These are phyloP conservation scores for Chrysoporthe austroafricana DNA, from an alignment of 2,329 filamentous ascomycete genomes.

Conservation along the genomic window DNA sequence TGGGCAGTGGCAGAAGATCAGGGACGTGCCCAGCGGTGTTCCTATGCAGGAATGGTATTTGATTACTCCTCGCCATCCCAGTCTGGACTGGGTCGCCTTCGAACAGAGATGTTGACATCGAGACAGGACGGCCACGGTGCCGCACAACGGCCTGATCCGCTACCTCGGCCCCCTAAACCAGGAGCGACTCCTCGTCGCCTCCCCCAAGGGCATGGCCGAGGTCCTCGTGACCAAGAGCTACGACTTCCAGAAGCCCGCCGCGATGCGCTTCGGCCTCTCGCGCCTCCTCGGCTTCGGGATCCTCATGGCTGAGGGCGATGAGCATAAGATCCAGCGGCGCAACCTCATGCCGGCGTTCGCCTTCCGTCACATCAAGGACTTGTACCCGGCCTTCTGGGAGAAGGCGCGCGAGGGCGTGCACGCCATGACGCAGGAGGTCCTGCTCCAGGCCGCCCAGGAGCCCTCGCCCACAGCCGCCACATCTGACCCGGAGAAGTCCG, in stretches of 20 bases:
- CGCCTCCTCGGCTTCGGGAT: constrained; percentile 72
- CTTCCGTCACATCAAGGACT: constrained; percentile 82
- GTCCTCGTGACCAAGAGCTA: constrained; percentile 71
- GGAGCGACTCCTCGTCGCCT: constrained; percentile 65
- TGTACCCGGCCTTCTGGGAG: constrained; percentile 83
- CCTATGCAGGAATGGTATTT: constrained; percentile 54
- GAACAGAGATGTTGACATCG: constrained; percentile 28
- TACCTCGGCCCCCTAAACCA: constrained; percentile 66
- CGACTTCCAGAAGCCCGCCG: constrained; percentile 67
- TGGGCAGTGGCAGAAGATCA: constrained; percentile 52
- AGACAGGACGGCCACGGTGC: constrained; percentile 61
- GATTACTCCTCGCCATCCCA: too few relatives aligned
- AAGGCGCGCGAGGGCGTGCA: constrained; percentile 72
- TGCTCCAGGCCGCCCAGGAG: constrained; percentile 44
- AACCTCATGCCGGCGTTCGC: constrained; percentile 81
- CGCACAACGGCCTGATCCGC: constrained; percentile 70
- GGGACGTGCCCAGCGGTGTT: constrained; percentile 44
- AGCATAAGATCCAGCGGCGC: constrained; percentile 82
- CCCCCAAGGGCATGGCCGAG: constrained; percentile 69
- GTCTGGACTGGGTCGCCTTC: neutral
- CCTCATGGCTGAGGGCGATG: constrained; percentile 85
- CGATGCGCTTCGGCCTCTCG: constrained; percentile 59
- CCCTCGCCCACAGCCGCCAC: constrained; percentile 34
- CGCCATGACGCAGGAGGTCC: constrained; percentile 59
- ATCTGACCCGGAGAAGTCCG: constrained; percentile 17